Conservation (phyloP, 2,329 filamentous ascomycete genomes). For the Trematosphaeria pertusa region DNA sequence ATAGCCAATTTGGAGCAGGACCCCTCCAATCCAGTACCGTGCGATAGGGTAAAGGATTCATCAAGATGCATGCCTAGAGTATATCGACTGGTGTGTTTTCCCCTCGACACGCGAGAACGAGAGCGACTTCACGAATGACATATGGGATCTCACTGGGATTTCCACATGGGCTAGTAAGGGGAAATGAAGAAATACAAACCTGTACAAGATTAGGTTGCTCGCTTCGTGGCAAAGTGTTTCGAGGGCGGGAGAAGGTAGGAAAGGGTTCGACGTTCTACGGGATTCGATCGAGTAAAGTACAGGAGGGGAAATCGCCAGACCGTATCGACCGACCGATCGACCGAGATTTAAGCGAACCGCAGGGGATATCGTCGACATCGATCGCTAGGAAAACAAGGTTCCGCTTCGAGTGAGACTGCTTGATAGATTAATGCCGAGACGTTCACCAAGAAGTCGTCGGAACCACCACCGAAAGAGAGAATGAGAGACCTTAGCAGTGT, state of each 20-base stretch:
- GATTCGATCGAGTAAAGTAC: constrained; percentile 48
- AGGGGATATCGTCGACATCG: constrained; percentile 44
- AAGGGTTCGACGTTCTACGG: constrained; percentile 40
- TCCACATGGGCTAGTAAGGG: too few relatives aligned
- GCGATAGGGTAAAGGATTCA: too few relatives aligned
- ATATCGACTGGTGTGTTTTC: too few relatives aligned
- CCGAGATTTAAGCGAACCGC: constrained; percentile 40
- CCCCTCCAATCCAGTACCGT: too few relatives aligned
- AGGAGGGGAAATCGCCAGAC: constrained; percentile 37
- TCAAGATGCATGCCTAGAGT: too few relatives aligned
- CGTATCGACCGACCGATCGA: constrained; percentile 41
- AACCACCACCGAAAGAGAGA: constrained; percentile 31
- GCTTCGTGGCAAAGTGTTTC: too few relatives aligned
- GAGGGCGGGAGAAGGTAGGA: constrained; percentile 14
- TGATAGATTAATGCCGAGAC: constrained; percentile 44
- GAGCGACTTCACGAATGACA: too few relatives aligned
- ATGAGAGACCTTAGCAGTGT: constrained; percentile 33
- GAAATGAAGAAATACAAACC: too few relatives aligned
- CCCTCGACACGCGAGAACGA: too few relatives aligned
- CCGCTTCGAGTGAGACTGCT: constrained; percentile 45
- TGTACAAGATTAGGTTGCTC: too few relatives aligned
- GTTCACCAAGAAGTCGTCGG: constrained; percentile 29
- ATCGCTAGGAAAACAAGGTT: constrained; percentile 38
- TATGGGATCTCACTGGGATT: too few relatives aligned
- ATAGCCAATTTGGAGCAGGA: too few relatives aligned